Base-by-base conservation (phyloP, 768 basidiomycete species). In the Dendrothele bispora region DNA sequence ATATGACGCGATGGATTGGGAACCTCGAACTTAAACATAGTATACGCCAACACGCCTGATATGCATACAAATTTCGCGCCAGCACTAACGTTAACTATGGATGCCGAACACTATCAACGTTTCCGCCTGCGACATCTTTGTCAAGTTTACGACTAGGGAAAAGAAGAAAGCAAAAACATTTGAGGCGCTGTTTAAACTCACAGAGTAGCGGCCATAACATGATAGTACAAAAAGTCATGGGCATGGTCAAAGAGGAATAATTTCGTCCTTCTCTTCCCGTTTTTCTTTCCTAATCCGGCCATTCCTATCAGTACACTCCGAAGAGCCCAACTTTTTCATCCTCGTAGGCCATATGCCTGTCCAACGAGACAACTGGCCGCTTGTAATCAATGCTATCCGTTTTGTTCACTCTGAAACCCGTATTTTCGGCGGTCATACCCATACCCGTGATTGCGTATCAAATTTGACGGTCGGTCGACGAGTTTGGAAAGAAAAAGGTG, bases 11-110 rank as follows among this genome's bases (percentile, higher is more conserved):
- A 78, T 93, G 60, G 69, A 91, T 93, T 42, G 92, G 93, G 59
- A 95, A 94, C 61, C 93, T 94, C 54, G 92, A 95, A 67, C 63
- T 92, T n/a, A 91, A 91, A n/a, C n/a, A n/a, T n/a, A 61, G 71
- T 75, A 48, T 88, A 87, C 59, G 73, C 70, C 7, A 74, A 83
- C 58, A 70, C 86, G 4, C 72, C 81, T 22, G 86, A 88, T 61
- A 84, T 88, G 86, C 80, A 85, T 61, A 65, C 72, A 43, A 86
- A 86, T 60, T 87, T 91, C 56, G 82, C 69, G 3, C 84, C 82
- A 3, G 67, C 79, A 38, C 75, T 83, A 67, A 89, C 95, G 60
- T 91, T 91, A 2, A 59, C 87, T 8, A 51, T 73, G 14, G 74
- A 78, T 55, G 56, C 65, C 27, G 48, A 68, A 70, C 27, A 58